Evolutionary conservation across 306 rosid species (phyloP), one percentile per base, ranked within the genome.

Genomic region (Ammopiptanthus mongolicus): DNA sequence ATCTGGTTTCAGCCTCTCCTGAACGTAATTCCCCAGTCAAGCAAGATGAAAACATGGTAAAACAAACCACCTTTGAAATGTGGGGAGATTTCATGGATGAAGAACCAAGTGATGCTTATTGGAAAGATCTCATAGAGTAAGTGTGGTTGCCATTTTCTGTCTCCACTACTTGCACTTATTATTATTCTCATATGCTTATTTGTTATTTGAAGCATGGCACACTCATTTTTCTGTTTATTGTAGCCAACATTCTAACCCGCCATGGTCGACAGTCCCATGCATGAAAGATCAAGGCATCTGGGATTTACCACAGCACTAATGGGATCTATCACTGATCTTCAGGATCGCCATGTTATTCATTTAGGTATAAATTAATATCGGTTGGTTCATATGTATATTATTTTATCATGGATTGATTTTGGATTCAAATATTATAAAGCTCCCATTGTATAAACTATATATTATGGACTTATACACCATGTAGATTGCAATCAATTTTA

Each of bases 31-130:
- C 80, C 14, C 13, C 80, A 25, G 12, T 42, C 8, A 84, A 71
- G 57, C 42, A 74, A 28, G 47, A 28, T 18, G 80, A 73, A 74
- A 75, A 62, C 25, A 48, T 58, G 44, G 46, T 6, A 12, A 50
- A 48, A 56, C 53, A 60, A 57, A 65, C 75, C 41, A 75, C 71
- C 46, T 82, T 84, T 25, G 91, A 91, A 74, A 63, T 61, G 23
- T 90, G 76, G 91, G 83, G 81, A 57, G 88, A 88, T 74, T 77
- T 86, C 57, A 80, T 87, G 81, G 84, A 75, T 17, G 83, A 82
- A 1, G 86, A 85, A 69, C 52, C 76, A 72, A 83, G 71, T 0
- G 78, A 84, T 9, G 83, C 80, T 44, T 91, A 80, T 15, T 91
- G 96, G 96, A 87, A 80, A 74, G 42, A 83, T 76, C 77, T 85